Evolutionary conservation across 441 rosid genomes (phyloP).

Genomic region (Melastoma candidum): DNA sequence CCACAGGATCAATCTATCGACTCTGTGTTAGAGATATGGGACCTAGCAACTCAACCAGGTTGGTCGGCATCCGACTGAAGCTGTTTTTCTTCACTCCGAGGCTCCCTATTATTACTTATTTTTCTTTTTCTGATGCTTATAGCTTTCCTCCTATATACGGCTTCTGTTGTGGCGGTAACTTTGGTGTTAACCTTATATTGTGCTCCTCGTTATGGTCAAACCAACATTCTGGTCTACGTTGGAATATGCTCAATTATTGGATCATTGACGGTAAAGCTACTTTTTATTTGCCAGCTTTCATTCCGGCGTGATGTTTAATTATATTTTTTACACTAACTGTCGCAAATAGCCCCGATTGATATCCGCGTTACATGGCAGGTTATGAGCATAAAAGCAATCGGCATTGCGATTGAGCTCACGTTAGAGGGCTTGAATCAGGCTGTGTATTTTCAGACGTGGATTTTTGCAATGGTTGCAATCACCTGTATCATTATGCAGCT

Average conservation of each 20-base stretch:
- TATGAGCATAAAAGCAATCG: slow-evolving; percentile 20
- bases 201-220: slow-evolving; percentile 22
- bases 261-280: slow-evolving; percentile 13
- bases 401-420: slow-evolving; percentile 18
- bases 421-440: slow-evolving; percentile 16
- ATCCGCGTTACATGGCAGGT: slow-evolving; percentile 5
- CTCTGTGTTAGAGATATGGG: slow-evolving; percentile 17
- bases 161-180: slow-evolving; percentile 13
- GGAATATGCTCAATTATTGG: slow-evolving; percentile 19
- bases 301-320: not conserved
- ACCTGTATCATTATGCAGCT: slow-evolving; percentile 17
- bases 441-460: slow-evolving; percentile 18
- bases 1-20: slow-evolving; percentile 10
- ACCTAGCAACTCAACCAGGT: slow-evolving; percentile 21
- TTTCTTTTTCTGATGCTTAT: slow-evolving; percentile 3
- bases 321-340: too few species aligned
- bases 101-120: not conserved
- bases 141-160: slow-evolving; percentile 19
- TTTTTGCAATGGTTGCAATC: slow-evolving; percentile 16
- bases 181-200: slow-evolving; percentile 14
- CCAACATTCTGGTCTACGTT: slow-evolving; percentile 16
- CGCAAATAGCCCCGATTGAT: not conserved
- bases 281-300: not conserved
- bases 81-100: not conserved
- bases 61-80: not conserved